Evolutionary conservation across 371 early-diverging fungal species (phyloP).

Genomic region (Mucor mucedo): DNA sequence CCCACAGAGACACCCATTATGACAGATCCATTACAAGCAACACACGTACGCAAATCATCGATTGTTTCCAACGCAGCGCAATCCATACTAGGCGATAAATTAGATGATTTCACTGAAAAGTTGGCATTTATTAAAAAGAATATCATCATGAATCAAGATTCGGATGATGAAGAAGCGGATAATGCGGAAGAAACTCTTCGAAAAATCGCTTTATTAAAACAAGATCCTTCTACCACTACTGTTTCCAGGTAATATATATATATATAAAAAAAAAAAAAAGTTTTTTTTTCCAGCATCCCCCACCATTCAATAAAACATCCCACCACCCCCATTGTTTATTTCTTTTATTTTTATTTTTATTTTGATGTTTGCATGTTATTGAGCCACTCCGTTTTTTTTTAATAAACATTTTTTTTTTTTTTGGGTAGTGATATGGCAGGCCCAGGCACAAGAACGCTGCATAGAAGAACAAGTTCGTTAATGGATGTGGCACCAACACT

Average conservation of each 20-base stretch:
- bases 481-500: conserved; percentile 36
- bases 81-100: conserved; percentile 42
- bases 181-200: conserved; percentile 16
- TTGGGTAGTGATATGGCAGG: not conserved
- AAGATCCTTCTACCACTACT: not conserved
- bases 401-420: not conserved
- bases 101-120: conserved; percentile 51
- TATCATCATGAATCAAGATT: conserved; percentile 48
- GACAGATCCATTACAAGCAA: not conserved
- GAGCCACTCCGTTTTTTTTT: too few species aligned
- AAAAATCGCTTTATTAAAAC: conserved; percentile 6
- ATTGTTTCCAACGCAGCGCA: conserved; percentile 39
- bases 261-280: not conserved
- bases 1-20: not conserved
- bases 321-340: too few species aligned
- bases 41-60: conserved; percentile 14
- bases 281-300: not conserved
- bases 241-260: not conserved
- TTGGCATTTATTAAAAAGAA: conserved; percentile 52
- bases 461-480: conserved; percentile 30
- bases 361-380: too few species aligned
- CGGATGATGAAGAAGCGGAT: conserved; percentile 37
- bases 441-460: not conserved
- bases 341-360: too few species aligned
- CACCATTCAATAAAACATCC: too few species aligned